Conservation (phyloP, 257 asterid genomes). For the Solanum bulbocastanum region DNA sequence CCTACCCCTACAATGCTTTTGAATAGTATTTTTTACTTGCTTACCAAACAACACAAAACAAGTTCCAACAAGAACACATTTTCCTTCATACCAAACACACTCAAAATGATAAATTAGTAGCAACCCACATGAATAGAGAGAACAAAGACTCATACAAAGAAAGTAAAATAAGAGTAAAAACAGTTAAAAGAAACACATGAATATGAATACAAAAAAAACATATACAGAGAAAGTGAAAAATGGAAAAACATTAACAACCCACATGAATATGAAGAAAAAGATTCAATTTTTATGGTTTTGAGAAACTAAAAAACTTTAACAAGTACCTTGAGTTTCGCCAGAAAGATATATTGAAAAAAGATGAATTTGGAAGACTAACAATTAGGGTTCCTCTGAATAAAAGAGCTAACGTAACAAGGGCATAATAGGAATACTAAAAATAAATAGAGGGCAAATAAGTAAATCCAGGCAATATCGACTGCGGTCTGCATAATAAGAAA, state of each 20-base stretch:
- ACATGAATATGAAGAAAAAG: background rate
- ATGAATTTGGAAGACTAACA: background rate
- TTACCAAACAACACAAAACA: background rate
- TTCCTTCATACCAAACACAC: background rate
- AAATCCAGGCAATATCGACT: background rate
- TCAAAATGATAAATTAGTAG: background rate
- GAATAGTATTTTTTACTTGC: background rate
- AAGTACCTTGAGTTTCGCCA: background rate
- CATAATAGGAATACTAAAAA: background rate
- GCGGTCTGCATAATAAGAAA: background rate
- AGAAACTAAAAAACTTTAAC: background rate
- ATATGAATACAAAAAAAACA: background rate
- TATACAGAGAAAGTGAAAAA: background rate
- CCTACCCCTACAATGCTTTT: background rate
- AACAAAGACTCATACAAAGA: background rate
- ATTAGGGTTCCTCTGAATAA: background rate
- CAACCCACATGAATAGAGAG: background rate
- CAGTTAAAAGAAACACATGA: background rate
- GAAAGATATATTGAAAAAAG: background rate
- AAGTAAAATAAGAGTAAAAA: background rate
- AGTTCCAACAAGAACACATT: background rate
- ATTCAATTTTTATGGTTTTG: background rate
- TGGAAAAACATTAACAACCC: background rate
- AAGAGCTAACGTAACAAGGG: background rate
- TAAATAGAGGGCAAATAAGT: background rate